A percentile compares a stretch with the other conserved stretches of the same genome.
Conservation (phyloP, 768 basidiomycete genomes). For the Tulasnella sp. region DNA sequence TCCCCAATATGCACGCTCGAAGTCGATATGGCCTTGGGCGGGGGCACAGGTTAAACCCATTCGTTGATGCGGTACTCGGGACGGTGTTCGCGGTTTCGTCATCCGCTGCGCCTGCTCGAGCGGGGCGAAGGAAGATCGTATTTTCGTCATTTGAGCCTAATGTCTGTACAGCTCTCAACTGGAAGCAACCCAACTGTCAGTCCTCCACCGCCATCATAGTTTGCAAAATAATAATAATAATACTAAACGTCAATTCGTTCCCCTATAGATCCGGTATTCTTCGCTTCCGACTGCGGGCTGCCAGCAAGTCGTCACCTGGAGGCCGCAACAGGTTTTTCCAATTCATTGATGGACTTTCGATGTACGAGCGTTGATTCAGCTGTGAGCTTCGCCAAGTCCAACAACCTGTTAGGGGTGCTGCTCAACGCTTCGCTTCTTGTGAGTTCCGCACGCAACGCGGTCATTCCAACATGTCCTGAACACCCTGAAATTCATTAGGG, state of each 20-base stretch:
- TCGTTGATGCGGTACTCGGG: conserved; percentile 75
- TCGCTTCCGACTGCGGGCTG: conserved; percentile 78
- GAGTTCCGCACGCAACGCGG: conserved; percentile 26
- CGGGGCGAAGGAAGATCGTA: conserved; percentile 60
- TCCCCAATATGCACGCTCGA: conserved; percentile 45
- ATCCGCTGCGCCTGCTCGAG: conserved; percentile 33
- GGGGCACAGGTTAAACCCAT: conserved; percentile 62
- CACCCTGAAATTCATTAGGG: background rate
- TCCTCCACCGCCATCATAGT: conserved; percentile 18
- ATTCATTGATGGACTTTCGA: conserved; percentile 28
- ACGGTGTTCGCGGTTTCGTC: conserved; percentile 61
- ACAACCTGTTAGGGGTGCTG: conserved; percentile 88
- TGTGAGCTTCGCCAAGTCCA: conserved; percentile 84
- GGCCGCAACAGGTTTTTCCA: conserved; percentile 20
- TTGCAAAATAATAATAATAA: background rate
- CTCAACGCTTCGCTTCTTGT: conserved; percentile 83
- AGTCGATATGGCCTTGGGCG: conserved; percentile 37
- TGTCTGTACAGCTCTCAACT: conserved; percentile 83
- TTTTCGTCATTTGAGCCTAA: conserved; percentile 88
- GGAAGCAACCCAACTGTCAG: conserved; percentile 99
- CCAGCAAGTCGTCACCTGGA: conserved; percentile 24
- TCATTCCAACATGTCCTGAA: background rate
- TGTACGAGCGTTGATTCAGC: conserved; percentile 73
- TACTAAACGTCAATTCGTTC: background rate
- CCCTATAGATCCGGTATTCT: conserved; percentile 81